Conservation (phyloP, 768 basidiomycete species). For the Pluteus cervinus region DNA sequence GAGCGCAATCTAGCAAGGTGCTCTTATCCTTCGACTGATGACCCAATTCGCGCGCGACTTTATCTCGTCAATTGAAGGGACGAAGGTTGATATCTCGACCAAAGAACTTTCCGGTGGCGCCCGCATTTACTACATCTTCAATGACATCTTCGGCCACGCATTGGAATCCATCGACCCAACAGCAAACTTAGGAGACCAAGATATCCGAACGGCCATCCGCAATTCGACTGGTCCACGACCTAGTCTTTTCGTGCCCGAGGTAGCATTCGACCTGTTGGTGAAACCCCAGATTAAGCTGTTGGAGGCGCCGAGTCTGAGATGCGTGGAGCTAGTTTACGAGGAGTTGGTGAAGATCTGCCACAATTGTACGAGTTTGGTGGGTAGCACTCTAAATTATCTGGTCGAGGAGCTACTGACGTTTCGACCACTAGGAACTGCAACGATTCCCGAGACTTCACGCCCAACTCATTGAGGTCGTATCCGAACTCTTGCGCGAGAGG, state of each 20-base stretch:
- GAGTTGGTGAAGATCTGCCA: constrained; percentile 99
- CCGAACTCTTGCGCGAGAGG: constrained; percentile 90
- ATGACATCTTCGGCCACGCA: constrained; percentile 94
- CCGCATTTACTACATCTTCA: constrained; percentile 99
- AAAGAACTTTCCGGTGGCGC: constrained; percentile 98
- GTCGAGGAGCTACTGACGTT: not conserved
- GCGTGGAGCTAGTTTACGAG: constrained; percentile 97
- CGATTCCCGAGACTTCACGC: constrained; percentile 92
- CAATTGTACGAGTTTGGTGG: constrained; percentile 87
- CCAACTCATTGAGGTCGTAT: constrained; percentile 94
- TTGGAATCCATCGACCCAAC: constrained; percentile 88
- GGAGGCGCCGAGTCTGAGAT: constrained; percentile 90
- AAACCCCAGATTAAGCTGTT: constrained; percentile 98
- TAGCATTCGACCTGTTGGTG: constrained; percentile 93
- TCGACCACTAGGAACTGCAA: constrained; percentile 73
- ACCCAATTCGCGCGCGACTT: constrained; percentile 98
- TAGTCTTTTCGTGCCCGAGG: constrained; percentile 94
- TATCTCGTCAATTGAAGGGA: constrained; percentile 94
- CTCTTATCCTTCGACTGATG: constrained; percentile 91
- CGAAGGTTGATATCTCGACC: constrained; percentile 91
- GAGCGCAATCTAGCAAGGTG: no score
- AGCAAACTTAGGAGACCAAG: constrained; percentile 84
- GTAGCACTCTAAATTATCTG: constrained; percentile 15
- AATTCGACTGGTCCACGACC: constrained; percentile 97
- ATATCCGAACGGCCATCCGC: constrained; percentile 96